Evolutionary conservation across 2,329 filamentous ascomycete species (phyloP).

Genomic region (Phoma sp.): DNA sequence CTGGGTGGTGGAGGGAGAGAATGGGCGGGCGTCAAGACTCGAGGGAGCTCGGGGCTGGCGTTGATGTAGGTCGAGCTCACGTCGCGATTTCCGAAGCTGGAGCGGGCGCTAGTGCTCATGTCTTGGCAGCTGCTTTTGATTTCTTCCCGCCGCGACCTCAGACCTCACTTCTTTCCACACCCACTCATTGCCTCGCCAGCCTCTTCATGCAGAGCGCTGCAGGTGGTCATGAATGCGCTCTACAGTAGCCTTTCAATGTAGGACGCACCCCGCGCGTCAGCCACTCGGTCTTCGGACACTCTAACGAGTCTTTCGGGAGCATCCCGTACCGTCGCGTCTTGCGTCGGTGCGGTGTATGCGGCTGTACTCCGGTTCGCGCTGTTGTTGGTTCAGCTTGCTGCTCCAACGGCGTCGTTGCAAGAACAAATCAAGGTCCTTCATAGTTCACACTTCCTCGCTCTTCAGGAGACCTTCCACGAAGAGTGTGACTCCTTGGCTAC

Average conservation of each 20-base stretch:
- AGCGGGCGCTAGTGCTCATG: slow-evolving; percentile 23
- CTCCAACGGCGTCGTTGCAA: slow-evolving; percentile 49
- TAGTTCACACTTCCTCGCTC: slow-evolving; percentile 61
- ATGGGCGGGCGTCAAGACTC: neutral
- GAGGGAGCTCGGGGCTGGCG: slow-evolving; percentile 1
- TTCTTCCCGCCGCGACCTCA: slow-evolving; percentile 16
- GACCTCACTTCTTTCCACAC: neutral
- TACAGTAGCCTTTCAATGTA: neutral
- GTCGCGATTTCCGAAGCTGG: slow-evolving; percentile 27
- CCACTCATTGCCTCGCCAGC: neutral
- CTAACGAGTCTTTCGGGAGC: slow-evolving; percentile 56
- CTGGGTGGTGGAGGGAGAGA: neutral
- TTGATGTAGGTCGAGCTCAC: slow-evolving; percentile 9
- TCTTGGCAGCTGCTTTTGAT: slow-evolving; percentile 20
- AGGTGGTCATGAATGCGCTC: too few relatives aligned
- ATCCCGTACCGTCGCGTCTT: slow-evolving; percentile 56
- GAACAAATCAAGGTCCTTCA: slow-evolving; percentile 58
- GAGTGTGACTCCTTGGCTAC: slow-evolving; percentile 61
- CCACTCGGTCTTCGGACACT: slow-evolving; percentile 54
- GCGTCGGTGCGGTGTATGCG: slow-evolving; percentile 53
- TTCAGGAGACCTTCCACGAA: slow-evolving; percentile 50
- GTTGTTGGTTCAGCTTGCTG: slow-evolving; percentile 22
- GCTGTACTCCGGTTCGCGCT: slow-evolving; percentile 47
- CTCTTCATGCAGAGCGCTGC: slow-evolving; percentile 12
- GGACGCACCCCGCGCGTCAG: slow-evolving; percentile 49